A percentile compares a stretch with the other conserved stretches of the same genome.
Conservation (phyloP, 2,329 filamentous ascomycete species). For the Didymella glomerata region DNA sequence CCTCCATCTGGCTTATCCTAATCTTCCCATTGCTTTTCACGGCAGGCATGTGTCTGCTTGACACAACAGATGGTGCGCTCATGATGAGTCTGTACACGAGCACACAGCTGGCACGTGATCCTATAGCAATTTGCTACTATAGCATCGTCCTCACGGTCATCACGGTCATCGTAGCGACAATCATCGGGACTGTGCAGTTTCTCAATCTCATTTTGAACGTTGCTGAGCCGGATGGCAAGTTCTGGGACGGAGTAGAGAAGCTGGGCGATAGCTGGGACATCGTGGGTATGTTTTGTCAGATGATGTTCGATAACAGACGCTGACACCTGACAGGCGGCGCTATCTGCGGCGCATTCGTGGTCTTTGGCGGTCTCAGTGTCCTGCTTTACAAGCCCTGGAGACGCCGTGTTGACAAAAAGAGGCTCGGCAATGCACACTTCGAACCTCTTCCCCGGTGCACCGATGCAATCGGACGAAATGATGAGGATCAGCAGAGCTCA, state of each 20-base stretch:
- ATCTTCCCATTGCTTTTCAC: slow-evolving; percentile 93
- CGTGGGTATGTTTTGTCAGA: slow-evolving; percentile 53
- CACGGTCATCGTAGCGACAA: slow-evolving; percentile 82
- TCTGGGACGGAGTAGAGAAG: slow-evolving; percentile 86
- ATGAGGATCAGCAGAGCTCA: slow-evolving; percentile 21
- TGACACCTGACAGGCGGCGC: slow-evolving; percentile 60
- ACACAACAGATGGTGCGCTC: slow-evolving; percentile 89
- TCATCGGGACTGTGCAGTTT: slow-evolving; percentile 87
- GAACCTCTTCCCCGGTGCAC: slow-evolving; percentile 35
- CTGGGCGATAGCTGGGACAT: slow-evolving; percentile 49
- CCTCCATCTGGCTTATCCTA: slow-evolving; percentile 90
- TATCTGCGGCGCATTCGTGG: slow-evolving; percentile 84
- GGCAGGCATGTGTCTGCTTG: slow-evolving; percentile 92
- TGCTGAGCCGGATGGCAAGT: slow-evolving; percentile 74
- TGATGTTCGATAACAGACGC: background rate
- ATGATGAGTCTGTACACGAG: slow-evolving; percentile 96
- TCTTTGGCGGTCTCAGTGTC: slow-evolving; percentile 78
- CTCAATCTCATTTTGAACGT: slow-evolving; percentile 81
- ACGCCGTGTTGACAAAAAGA: slow-evolving; percentile 60
- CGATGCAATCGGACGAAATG: slow-evolving; percentile 2
- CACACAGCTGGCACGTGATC: slow-evolving; percentile 77
- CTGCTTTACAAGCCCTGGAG: slow-evolving; percentile 84
- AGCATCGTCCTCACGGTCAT: slow-evolving; percentile 85
- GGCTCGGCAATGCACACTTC: slow-evolving; percentile 40
- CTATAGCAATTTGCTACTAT: slow-evolving; percentile 92